Base-by-base conservation (phyloP, 805 yeast species). In the Wickerhamomyces silvicola region DNA sequence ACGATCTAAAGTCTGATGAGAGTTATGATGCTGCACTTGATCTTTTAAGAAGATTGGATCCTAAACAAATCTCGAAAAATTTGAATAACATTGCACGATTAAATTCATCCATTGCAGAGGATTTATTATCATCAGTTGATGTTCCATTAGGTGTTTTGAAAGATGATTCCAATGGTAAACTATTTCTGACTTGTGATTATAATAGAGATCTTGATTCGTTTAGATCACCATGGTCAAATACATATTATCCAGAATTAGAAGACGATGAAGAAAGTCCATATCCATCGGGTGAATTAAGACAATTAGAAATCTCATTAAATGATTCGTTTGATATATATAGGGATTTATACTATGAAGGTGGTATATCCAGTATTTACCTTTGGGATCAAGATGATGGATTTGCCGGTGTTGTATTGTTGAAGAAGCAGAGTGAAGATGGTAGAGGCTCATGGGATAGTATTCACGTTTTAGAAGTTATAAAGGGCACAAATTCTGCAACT, bases 261-360 rank as follows among this genome's bases (percentile, higher is more conserved):
- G 81, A 70, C 30, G 68, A 64, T 15, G 67, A 66, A 23, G 92
- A 84, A 16, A 83, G 86, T 3, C 87, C 92, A 8, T 76, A 64
- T 44, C 96, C 97, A 9, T 69, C 83, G 4, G 60, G 60, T 2
- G 59, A 60, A 16, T 65, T 92, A 41, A 68, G 97, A 43, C 70
- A 75, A 43, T 62, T 90, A 43, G 98, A 90, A 60, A 55, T 72
- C 17, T 68, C 77, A 42, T 88, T 94, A 38, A 92, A 90, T 56
- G 90, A 85, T 42, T 82, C 95, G 4, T 85, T 90, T 54, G 97
- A 87, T 49, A 72, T 90, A 22, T 90, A 92, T 62, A 70, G 96
- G 43, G 98, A 92, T 54, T 62, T 90, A 46, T 90, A 90, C 62
- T 90, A 87, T 56, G 97, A 88, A 57, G 97, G 97, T 24, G 98